These are phyloP conservation scores for Solanum rostratum DNA, from an alignment of 257 asterid genomes.

Conservation along the genomic window DNA sequence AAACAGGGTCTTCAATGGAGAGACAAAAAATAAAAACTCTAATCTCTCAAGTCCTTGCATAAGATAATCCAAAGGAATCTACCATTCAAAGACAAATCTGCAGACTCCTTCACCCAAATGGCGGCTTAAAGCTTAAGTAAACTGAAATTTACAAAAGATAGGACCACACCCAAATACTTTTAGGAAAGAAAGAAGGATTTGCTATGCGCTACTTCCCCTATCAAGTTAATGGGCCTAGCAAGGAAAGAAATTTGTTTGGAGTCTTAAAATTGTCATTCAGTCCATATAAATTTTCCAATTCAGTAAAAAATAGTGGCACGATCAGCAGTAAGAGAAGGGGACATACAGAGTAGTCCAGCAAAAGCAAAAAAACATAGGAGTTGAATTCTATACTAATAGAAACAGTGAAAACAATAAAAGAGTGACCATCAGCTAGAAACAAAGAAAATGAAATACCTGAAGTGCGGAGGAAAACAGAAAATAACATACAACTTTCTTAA, in stretches of 20 bases:
- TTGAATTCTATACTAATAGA: background rate
- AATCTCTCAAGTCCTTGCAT: background rate
- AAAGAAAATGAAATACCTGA: background rate
- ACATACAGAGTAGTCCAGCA: background rate
- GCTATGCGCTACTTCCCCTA: background rate
- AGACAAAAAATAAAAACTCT: background rate
- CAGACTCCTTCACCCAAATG: background rate
- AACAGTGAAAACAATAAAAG: background rate
- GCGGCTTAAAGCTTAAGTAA: background rate
- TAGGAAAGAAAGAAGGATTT: background rate
- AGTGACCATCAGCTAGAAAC: background rate
- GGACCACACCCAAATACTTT: background rate
- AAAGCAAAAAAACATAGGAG: background rate
- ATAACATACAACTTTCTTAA: background rate
- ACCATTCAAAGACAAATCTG: background rate
- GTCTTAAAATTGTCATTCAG: background rate
- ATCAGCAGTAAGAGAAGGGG: background rate
- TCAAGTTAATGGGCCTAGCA: background rate
- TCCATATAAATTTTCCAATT: background rate
- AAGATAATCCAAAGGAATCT: background rate
- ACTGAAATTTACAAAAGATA: background rate
- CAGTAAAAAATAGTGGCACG: background rate
- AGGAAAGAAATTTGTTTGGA: background rate
- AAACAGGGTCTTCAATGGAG: background rate
- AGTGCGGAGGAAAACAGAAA: background rate